These are phyloP conservation scores for Starmerella sirachaensis DNA, from an alignment of 805 yeast species.

Conservation along the genomic window DNA sequence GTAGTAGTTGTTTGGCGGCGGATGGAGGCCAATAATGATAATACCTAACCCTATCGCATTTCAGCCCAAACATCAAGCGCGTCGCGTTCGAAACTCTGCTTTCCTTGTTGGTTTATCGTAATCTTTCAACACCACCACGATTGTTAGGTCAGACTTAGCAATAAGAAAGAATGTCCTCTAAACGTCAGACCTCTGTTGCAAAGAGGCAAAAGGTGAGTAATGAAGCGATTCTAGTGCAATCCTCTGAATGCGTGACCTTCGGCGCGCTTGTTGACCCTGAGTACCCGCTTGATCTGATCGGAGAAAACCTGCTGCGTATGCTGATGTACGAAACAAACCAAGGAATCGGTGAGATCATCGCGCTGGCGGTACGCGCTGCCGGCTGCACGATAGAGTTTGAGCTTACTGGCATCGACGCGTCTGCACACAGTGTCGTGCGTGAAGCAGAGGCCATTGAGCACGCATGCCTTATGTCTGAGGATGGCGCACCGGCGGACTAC, in stretches of 20 bases:
- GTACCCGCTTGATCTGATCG: slow-evolving; percentile 17
- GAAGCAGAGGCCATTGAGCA: slow-evolving; percentile 8
- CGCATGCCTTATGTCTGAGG: slow-evolving; percentile 4
- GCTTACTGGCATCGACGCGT: slow-evolving; percentile 2
- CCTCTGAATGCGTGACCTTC: slow-evolving; percentile 13
- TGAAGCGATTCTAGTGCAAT: no score
- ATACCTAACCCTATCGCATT: no score
- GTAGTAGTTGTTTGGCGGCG: no score
- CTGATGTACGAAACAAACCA: slow-evolving; percentile 18
- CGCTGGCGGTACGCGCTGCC: slow-evolving; percentile 12
- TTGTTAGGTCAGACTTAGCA: no score
- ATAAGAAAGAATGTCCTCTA: slow-evolving; percentile 8
- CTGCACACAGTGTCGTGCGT: not conserved
- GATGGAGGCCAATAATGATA: no score
- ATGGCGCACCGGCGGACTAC: slow-evolving; percentile 13
- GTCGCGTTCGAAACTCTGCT: no score
- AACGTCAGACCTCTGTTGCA: not conserved
- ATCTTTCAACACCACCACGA: no score
- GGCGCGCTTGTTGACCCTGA: slow-evolving; percentile 17
- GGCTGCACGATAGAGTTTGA: slow-evolving; percentile 12
- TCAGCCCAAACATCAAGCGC: no score
- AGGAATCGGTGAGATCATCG: slow-evolving; percentile 18
- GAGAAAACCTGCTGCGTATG: slow-evolving; percentile 19
- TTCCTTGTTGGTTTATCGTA: no score
- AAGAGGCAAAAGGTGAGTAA: slow-evolving; percentile 2